These are phyloP conservation scores for Umbelopsis sp. DNA, from an alignment of 192 early-diverging fungal genomes.

Conservation along the genomic window DNA sequence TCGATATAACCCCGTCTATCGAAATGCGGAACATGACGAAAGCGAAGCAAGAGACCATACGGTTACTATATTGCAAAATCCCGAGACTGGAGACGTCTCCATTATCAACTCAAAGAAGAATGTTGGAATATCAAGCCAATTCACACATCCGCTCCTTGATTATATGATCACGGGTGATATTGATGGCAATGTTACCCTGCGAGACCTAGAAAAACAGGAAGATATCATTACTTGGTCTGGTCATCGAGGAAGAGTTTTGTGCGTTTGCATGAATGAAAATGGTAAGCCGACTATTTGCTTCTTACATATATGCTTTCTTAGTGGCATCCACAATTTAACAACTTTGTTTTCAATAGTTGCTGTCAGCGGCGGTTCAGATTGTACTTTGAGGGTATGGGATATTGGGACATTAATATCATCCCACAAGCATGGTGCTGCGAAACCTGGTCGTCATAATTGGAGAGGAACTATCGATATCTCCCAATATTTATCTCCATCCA, in stretches of 20 bases:
- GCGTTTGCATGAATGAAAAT: slow-evolving; percentile 54
- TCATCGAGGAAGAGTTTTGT: slow-evolving; percentile 46
- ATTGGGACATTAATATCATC: slow-evolving; percentile 19
- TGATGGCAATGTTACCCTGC: slow-evolving; percentile 49
- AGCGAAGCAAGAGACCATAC: not conserved
- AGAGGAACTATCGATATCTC: slow-evolving; percentile 46
- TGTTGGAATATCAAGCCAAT: slow-evolving; percentile 44
- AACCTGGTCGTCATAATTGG: slow-evolving; percentile 35
- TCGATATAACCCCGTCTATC: slow-evolving; percentile 32
- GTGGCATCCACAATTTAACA: not conserved
- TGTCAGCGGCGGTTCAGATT: slow-evolving; percentile 48
- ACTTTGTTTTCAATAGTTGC: slow-evolving; percentile 25
- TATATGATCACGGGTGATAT: slow-evolving; percentile 51
- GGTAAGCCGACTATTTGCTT: slow-evolving; percentile 31
- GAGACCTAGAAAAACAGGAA: slow-evolving; percentile 36
- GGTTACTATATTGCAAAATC: slow-evolving; percentile 14
- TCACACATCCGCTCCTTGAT: slow-evolving; percentile 32
- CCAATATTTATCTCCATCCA: slow-evolving; percentile 30
- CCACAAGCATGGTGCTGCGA: not conserved
- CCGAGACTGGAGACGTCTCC: not conserved
- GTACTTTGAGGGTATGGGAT: slow-evolving; percentile 54
- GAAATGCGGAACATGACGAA: not conserved
- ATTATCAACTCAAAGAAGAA: not conserved
- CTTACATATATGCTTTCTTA: not conserved
- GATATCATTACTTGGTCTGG: slow-evolving; percentile 47